Conservation (phyloP, 805 yeast species). For the Candida manassasensis region DNA sequence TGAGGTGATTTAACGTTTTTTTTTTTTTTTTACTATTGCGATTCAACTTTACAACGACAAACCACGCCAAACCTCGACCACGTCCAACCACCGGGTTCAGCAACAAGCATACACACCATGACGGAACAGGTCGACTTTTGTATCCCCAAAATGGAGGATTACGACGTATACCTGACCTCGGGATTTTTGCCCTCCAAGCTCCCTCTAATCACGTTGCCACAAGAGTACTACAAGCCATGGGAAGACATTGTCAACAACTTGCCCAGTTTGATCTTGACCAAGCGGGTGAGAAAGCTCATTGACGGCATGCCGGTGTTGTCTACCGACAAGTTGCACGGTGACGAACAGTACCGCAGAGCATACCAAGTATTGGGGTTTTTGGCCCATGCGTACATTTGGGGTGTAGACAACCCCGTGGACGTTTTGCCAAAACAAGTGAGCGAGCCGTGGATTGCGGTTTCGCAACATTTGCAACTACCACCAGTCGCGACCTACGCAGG, state of each 20-base stretch:
- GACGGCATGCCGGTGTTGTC: constrained; percentile 59
- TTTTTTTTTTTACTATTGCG: no score
- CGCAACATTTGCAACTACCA: constrained; percentile 65
- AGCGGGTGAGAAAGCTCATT: constrained; percentile 55
- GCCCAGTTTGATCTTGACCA: constrained; percentile 70
- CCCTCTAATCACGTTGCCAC: constrained; percentile 60
- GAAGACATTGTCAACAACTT: constrained; percentile 60
- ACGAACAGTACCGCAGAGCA: constrained; percentile 68
- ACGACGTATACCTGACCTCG: constrained; percentile 61
- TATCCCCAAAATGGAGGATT: constrained; percentile 48
- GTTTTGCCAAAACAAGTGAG: constrained; percentile 66
- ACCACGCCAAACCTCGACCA: no score
- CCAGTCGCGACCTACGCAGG: constrained; percentile 89
- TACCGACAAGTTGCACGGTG: constrained; percentile 39
- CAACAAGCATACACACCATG: no score
- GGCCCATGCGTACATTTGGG: constrained; percentile 90
- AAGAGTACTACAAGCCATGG: constrained; percentile 70
- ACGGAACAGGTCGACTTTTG: no score
- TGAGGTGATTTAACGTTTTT: no score
- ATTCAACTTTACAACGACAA: no score
- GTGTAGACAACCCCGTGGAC: constrained; percentile 56
- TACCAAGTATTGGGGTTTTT: constrained; percentile 74
- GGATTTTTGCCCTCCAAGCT: constrained; percentile 75
- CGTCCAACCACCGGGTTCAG: no score
- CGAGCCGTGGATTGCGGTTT: constrained; percentile 58